Conservation (phyloP, 2,329 filamentous ascomycete species). For the Penicillium frequentans region DNA sequence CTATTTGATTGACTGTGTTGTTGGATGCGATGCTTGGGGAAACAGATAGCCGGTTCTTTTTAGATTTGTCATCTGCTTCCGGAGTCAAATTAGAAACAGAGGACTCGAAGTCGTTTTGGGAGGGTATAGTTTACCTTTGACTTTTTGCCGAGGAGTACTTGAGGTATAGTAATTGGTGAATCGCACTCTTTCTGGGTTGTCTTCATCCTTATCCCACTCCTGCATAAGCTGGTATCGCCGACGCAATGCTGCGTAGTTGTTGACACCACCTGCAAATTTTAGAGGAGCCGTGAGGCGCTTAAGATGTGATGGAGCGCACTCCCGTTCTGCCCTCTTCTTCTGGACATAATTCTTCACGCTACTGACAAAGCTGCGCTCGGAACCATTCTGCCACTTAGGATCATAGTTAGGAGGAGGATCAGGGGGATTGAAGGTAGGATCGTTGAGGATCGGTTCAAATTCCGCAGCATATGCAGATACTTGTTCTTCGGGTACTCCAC, state of each 20-base stretch:
- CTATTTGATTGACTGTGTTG: neutral
- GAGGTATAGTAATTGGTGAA: conserved; percentile 91
- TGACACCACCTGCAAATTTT: conserved; percentile 78
- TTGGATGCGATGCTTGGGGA: neutral
- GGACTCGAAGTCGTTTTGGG: conserved; percentile 28
- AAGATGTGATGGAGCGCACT: conserved; percentile 59
- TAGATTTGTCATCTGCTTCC: neutral
- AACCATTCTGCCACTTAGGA: conserved; percentile 73
- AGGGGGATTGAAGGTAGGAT: conserved; percentile 4
- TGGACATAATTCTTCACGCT: conserved; percentile 72
- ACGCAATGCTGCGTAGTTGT: conserved; percentile 71
- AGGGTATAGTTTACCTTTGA: conserved; percentile 28
- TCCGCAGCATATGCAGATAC: conserved; percentile 12
- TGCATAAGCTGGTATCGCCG: conserved; percentile 69
- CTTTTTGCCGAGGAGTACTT: conserved; percentile 64
- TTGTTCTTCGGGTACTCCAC: conserved; percentile 14
- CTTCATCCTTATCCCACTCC: conserved; percentile 68
- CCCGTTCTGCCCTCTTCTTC: conserved; percentile 66
- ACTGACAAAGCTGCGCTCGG: conserved; percentile 65
- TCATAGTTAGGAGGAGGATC: conserved; percentile 65
- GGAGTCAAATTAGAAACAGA: conserved; percentile 7
- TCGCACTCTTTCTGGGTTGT: conserved; percentile 52
- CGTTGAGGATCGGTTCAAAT: conserved; percentile 20
- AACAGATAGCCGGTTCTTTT: neutral
- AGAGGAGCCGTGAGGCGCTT: conserved; percentile 76